A percentile compares a stretch with the other conserved stretches of the same genome.
These are phyloP conservation scores for Anethum foeniculum DNA, from an alignment of 140 eudicot species.

Conservation along the genomic window DNA sequence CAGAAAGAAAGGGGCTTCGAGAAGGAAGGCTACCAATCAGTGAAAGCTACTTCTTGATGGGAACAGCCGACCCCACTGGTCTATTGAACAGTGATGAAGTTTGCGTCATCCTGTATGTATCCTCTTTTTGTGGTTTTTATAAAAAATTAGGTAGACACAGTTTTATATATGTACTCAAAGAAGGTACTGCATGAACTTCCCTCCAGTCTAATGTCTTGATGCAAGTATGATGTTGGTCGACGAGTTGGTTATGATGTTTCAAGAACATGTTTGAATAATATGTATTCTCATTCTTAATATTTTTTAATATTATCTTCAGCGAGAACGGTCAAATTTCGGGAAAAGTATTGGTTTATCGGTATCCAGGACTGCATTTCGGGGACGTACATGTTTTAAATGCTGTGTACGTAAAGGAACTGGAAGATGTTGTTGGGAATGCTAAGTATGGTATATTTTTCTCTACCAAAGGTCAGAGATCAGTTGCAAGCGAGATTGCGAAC, in stretches of 20 bases:
- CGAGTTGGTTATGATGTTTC: background rate
- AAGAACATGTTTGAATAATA: background rate
- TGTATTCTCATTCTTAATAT: background rate
- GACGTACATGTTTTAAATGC: conserved; percentile 62
- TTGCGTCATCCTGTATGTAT: conserved; percentile 53
- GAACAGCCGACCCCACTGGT: conserved; percentile 75
- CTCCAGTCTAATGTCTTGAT: background rate
- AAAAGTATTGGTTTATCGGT: conserved; percentile 37
- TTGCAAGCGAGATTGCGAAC: too few relatives aligned
- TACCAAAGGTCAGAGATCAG: too few relatives aligned
- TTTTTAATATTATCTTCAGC: conserved; percentile 27
- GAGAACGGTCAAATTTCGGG: conserved; percentile 72
- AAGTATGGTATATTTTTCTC: conserved; percentile 36
- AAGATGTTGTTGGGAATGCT: conserved; percentile 60
- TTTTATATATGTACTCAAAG: background rate
- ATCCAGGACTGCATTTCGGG: conserved; percentile 46
- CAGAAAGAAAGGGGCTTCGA: conserved; percentile 39
- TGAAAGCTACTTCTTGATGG: conserved; percentile 63
- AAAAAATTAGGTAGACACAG: background rate
- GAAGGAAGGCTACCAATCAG: conserved; percentile 55
- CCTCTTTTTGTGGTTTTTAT: background rate
- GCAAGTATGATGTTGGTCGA: background rate
- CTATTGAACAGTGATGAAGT: conserved; percentile 45
- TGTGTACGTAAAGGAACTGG: conserved; percentile 35
- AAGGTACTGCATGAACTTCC: background rate